Evolutionary conservation across 2,329 filamentous ascomycete species (phyloP).

Genomic region (Celoporthe dispersa): DNA sequence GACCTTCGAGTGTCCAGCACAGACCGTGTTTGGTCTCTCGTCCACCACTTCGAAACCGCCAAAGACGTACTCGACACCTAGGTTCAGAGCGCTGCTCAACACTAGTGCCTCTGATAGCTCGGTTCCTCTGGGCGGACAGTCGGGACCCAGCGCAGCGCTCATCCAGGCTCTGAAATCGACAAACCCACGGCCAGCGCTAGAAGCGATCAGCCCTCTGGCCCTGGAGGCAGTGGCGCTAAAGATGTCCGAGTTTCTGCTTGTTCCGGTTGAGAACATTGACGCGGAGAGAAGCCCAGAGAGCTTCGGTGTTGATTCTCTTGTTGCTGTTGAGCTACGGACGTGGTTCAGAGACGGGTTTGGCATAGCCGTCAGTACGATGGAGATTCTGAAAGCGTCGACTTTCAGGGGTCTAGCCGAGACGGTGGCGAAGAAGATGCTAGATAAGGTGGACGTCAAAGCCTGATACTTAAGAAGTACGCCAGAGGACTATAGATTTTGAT

Average conservation of each 20-base stretch:
- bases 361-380: background rate
- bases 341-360: conserved; percentile 9
- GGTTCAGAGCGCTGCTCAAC: background rate
- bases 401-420: background rate
- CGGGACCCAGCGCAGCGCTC: background rate
- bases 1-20: background rate
- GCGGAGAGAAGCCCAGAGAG: conserved; percentile 2
- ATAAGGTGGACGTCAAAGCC: background rate
- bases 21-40: conserved; percentile 1
- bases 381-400: background rate
- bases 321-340: conserved; percentile 18
- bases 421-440: background rate
- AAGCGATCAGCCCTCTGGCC: background rate
- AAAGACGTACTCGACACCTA: background rate
- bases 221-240: conserved; percentile 5
- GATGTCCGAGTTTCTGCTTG: conserved; percentile 17
- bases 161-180: background rate
- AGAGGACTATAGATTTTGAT: too few species aligned
- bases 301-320: conserved; percentile 16
- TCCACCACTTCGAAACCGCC: background rate
- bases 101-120: background rate
- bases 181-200: background rate
- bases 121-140: background rate
- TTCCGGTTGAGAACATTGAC: conserved; percentile 11
- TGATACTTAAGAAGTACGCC: background rate